Percentiles rank a stretch among this genome's conserved stretches.
These are phyloP conservation scores for Bruguiera sexangula DNA, from an alignment of 345 rosid genomes.

Conservation along the genomic window DNA sequence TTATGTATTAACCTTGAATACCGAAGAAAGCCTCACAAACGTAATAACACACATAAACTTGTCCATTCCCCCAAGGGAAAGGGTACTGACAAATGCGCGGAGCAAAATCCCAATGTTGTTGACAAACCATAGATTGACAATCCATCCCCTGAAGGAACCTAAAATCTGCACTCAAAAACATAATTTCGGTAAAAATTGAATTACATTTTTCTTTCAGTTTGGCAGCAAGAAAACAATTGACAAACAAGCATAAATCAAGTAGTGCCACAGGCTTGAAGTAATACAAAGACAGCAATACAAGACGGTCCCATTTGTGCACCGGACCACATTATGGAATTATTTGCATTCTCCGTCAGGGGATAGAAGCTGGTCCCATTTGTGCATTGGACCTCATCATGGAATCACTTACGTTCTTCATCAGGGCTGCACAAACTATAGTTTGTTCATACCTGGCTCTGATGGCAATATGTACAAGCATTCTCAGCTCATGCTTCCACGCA, in stretches of 20 bases:
- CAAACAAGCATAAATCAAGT: conserved; percentile 9
- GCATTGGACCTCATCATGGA: conserved; percentile 20
- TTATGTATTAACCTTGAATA: too few species aligned
- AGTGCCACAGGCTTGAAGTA: background rate
- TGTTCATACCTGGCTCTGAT: conserved; percentile 34
- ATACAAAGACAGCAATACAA: conserved; percentile 2
- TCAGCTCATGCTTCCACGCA: conserved; percentile 20
- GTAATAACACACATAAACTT: too few species aligned
- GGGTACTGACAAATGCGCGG: too few species aligned
- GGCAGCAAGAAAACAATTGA: conserved; percentile 6
- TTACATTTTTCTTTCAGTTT: conserved; percentile 12
- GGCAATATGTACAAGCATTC: conserved; percentile 35
- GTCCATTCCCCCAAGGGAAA: too few species aligned
- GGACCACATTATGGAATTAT: conserved; percentile 20
- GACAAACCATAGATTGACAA: too few species aligned
- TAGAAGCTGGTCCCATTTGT: background rate
- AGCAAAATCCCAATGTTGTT: too few species aligned
- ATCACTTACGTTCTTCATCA: conserved; percentile 19
- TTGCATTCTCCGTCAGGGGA: conserved; percentile 21
- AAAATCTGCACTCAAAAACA: conserved; percentile 9
- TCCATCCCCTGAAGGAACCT: too few species aligned
- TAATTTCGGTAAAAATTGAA: background rate
- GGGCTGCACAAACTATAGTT: conserved; percentile 16
- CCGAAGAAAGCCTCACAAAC: too few species aligned
- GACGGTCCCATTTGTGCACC: conserved; percentile 1